Base-by-base conservation (phyloP, 1,284 basidiomycete species). In the Porodaedalea pini region DNA sequence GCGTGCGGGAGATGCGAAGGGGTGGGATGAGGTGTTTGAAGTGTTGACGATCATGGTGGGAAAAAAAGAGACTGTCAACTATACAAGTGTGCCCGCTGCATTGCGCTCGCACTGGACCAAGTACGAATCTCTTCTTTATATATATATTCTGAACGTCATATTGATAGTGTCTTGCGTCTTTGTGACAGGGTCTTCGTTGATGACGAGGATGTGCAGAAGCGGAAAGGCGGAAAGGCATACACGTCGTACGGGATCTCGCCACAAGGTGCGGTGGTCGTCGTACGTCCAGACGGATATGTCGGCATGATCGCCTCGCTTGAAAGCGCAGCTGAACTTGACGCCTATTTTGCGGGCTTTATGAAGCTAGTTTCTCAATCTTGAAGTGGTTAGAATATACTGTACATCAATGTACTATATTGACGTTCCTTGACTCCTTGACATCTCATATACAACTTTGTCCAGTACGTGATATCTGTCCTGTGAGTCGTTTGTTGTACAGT, bases 271-370 rank as follows among this genome's bases (percentile, higher is more conserved):
- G 70, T 89, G 19, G 80, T 88, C 31, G 74, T 86, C 31, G 80
- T 89, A 6, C 77, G 89, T 32, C 88, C 88, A 2, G 88, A 91
- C 64, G 88, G 88, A 11, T 90, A 89, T 60, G 79, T 91, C 15
- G 85, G 84, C 2, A 73, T 74, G 56, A 72, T 88, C 25, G 73
- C 75, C 1, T 77, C 83, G 0, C 68, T 88, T 36, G 72, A 81
- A 37, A 31, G 48, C 13, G 67, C 73, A 4, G 61, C 71, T 25
- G 63, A 69, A 4, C 62, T 87, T n/a, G 68, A 80, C 32, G 62
- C 61, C 15, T 87, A 86, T 70, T 85, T 87, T 56, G 66, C 69
- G 2, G 67, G 66, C 4, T 80, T 81, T 62, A 66, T 73, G 68
- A 59, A 54, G 37, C 19, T n/a, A n/a, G n/a, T n/a, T n/a, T n/a